A percentile compares a stretch with the other conserved stretches of the same genome.
These are phyloP conservation scores for Marasmius sp. DNA, from an alignment of 1,284 basidiomycete species.

Conservation along the genomic window DNA sequence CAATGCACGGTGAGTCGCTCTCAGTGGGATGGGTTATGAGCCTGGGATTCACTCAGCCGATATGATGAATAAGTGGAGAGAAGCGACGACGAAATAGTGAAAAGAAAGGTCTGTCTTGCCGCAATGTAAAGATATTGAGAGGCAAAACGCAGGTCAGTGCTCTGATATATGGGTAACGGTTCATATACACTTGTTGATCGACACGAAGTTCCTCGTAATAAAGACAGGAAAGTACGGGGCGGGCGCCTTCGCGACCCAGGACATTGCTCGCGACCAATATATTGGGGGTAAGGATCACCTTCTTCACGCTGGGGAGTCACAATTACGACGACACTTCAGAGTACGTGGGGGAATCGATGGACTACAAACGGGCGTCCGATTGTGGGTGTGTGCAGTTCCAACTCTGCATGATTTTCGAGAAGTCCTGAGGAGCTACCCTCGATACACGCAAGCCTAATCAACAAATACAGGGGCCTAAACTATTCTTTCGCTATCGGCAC, in stretches of 20 bases:
- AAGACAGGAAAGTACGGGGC: neutral
- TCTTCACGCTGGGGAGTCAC: neutral
- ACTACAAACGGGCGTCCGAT: neutral
- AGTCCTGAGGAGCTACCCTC: neutral
- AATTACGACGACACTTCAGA: neutral
- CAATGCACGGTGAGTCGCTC: constrained; percentile 10
- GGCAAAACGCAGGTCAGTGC: neutral
- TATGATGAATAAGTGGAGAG: neutral
- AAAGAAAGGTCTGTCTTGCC: constrained; percentile 7
- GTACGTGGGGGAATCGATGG: neutral
- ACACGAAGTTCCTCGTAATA: neutral
- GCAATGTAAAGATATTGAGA: neutral
- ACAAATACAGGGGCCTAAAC: neutral
- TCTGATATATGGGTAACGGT: neutral
- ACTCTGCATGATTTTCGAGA: too few relatives aligned
- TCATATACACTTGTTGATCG: neutral
- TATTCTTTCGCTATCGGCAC: neutral
- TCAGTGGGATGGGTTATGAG: neutral
- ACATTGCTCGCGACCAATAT: neutral
- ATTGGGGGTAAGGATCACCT: neutral
- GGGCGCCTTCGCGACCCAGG: neutral
- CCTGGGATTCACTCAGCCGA: neutral
- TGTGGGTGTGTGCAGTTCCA: neutral
- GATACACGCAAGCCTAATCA: neutral
- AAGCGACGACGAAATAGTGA: constrained; percentile 12